These are phyloP conservation scores for Coniochaeta sp. DNA, from an alignment of 2,329 filamentous ascomycete species.

Conservation along the genomic window DNA sequence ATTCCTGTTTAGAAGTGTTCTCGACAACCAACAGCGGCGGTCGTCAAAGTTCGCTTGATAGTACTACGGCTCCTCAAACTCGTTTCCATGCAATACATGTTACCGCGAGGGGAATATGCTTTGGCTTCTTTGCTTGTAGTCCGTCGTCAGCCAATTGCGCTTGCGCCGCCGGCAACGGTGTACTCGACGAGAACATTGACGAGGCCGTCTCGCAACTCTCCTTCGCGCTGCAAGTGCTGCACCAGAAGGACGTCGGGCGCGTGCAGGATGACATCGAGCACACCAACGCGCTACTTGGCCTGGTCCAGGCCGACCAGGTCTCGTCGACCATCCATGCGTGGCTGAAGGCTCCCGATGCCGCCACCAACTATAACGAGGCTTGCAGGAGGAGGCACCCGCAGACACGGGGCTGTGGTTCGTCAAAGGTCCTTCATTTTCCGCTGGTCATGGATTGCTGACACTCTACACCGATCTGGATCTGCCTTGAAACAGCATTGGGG, in stretches of 20 bases:
- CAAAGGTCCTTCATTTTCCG: slow-evolving; percentile 12
- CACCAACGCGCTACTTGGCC: slow-evolving; percentile 16
- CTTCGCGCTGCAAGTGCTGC: slow-evolving; percentile 24
- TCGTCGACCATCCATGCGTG: slow-evolving; percentile 19
- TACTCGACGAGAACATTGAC: slow-evolving; percentile 27
- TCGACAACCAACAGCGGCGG: too few relatives aligned
- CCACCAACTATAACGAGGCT: slow-evolving; percentile 24
- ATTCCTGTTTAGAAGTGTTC: too few relatives aligned
- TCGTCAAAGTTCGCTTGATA: too few relatives aligned
- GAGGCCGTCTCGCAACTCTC: slow-evolving; percentile 22
- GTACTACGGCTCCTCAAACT: too few relatives aligned
- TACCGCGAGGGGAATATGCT: too few relatives aligned
- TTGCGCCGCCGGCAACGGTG: too few relatives aligned
- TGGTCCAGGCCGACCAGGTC: slow-evolving; percentile 18
- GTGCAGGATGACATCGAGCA: slow-evolving; percentile 20
- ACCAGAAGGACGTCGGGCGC: slow-evolving; percentile 17
- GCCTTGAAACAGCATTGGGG: too few relatives aligned
- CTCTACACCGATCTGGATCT: too few relatives aligned
- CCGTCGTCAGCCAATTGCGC: too few relatives aligned
- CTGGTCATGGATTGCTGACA: too few relatives aligned
- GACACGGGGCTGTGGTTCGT: slow-evolving; percentile 27
- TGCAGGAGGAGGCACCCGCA: slow-evolving; percentile 20
- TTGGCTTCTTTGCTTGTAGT: too few relatives aligned
- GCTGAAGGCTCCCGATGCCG: slow-evolving; percentile 27
- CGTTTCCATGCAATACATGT: too few relatives aligned